Percentiles rank a stretch among this genome's conserved stretches.
These are phyloP conservation scores for Backusella mclennaniae DNA, from an alignment of 192 early-diverging fungal genomes.

Conservation along the genomic window DNA sequence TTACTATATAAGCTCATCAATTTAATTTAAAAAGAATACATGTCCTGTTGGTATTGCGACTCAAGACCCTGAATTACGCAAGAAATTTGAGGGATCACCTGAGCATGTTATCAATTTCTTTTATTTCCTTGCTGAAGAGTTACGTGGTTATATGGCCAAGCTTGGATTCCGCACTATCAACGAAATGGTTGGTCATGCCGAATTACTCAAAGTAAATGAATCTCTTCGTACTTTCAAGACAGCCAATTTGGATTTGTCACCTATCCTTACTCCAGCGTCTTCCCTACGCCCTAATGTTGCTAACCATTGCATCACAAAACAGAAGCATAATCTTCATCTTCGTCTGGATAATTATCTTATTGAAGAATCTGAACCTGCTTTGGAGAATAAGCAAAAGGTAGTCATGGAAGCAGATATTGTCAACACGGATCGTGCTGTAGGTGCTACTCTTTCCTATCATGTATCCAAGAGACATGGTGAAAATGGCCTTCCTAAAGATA, in stretches of 20 bases:
- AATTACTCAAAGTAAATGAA: constrained; percentile 81
- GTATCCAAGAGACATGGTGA: constrained; percentile 80
- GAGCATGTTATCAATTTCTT: constrained; percentile 99
- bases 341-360: constrained; percentile 89
- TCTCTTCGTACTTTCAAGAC: constrained; percentile 80
- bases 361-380: constrained; percentile 74
- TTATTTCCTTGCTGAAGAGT: constrained; percentile 95
- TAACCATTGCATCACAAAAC: constrained; percentile 77
- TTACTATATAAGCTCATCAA: not conserved
- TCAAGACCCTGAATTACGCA: constrained; percentile 91
- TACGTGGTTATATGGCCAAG: constrained; percentile 90
- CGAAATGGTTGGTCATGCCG: constrained; percentile 96
- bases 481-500: constrained; percentile 81
- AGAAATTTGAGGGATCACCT: constrained; percentile 91
- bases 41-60: constrained; percentile 99
- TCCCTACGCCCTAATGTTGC: constrained; percentile 88
- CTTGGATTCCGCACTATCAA: constrained; percentile 93
- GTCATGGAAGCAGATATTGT: constrained; percentile 67
- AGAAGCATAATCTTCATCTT: constrained; percentile 86
- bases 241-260: constrained; percentile 80
- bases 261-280: constrained; percentile 87
- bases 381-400: constrained; percentile 57
- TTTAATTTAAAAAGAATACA: constrained; percentile 75
- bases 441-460: constrained; percentile 90
- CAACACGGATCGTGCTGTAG: constrained; percentile 96